Conservation (phyloP, 208 protist species). For the Crithidia fasciculata region DNA sequence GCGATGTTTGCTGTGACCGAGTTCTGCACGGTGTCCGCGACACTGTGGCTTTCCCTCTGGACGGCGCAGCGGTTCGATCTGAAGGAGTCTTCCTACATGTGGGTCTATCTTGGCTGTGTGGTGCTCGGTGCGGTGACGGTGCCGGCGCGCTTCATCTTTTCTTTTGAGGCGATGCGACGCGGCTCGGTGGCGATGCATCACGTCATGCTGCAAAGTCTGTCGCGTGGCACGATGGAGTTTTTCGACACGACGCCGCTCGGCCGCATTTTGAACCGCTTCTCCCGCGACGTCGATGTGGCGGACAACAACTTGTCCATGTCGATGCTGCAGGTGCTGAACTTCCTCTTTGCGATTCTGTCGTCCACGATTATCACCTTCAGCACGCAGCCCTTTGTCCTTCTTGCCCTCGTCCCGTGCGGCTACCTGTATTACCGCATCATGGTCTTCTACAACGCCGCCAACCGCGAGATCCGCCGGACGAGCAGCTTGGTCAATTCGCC, state of each 20-base stretch:
- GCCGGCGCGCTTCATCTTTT: conserved; percentile 35
- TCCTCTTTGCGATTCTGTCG: conserved; percentile 40
- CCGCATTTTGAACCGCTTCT: conserved; percentile 96
- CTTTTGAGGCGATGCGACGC: conserved; percentile 37
- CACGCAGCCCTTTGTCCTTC: conserved; percentile 45
- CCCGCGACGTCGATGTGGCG: conserved; percentile 88
- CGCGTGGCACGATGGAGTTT: conserved; percentile 84
- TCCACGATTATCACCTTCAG: conserved; percentile 44
- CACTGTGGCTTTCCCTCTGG: conserved; percentile 79
- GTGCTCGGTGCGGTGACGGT: conserved; percentile 29
- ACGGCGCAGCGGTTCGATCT: conserved; percentile 25
- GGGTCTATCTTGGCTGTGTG: conserved; percentile 48
- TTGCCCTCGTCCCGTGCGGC: conserved; percentile 60
- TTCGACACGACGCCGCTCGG: conserved; percentile 95
- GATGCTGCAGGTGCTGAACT: conserved; percentile 57
- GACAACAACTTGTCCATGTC: conserved; percentile 64
- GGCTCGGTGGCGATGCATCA: conserved; percentile 47
- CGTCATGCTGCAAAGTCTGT: conserved; percentile 49
- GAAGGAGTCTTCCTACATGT: conserved; percentile 36
- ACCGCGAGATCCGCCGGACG: conserved; percentile 85
- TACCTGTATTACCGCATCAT: conserved; percentile 69
- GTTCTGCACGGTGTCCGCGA: conserved; percentile 37
- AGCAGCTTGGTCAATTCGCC: conserved; percentile 80
- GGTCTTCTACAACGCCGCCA: conserved; percentile 55
- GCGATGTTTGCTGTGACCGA: conserved; percentile 65